Conservation (phyloP, 2,329 filamentous ascomycete species). For the Endocalyx cinctus region DNA sequence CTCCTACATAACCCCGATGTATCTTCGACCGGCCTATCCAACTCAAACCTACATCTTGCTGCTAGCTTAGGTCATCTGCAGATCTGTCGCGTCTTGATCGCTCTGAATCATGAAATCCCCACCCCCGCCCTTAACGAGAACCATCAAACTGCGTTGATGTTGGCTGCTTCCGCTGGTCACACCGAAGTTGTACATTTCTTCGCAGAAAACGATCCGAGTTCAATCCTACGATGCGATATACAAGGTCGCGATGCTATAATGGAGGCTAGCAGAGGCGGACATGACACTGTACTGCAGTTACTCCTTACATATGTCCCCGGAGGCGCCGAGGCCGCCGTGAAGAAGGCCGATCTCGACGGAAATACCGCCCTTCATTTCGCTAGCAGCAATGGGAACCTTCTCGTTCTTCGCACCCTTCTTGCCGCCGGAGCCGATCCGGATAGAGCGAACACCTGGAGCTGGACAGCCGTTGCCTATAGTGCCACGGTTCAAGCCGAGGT, state of each 20-base stretch:
- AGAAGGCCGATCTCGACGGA: constrained; percentile 62
- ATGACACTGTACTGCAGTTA: constrained; percentile 62
- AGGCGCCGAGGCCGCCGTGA: constrained; percentile 50
- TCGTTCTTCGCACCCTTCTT: constrained; percentile 71
- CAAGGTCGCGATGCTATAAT: constrained; percentile 69
- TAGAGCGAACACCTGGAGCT: constrained; percentile 69
- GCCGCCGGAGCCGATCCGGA: constrained; percentile 73
- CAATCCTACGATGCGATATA: constrained; percentile 61
- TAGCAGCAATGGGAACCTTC: constrained; percentile 73
- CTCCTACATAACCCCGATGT: constrained; percentile 77
- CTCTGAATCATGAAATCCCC: constrained; percentile 69
- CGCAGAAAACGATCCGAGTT: constrained; percentile 57
- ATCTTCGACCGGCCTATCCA: constrained; percentile 62
- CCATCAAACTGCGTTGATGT: constrained; percentile 76
- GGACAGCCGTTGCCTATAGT: constrained; percentile 80
- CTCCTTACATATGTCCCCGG: constrained; percentile 56
- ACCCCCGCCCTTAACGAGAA: constrained; percentile 73
- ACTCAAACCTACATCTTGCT: constrained; percentile 80
- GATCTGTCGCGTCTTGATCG: constrained; percentile 66
- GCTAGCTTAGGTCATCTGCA: constrained; percentile 66
- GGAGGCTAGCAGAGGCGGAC: constrained; percentile 56
- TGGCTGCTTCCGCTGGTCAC: constrained; percentile 66
- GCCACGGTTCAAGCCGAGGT: constrained; percentile 79
- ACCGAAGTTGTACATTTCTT: constrained; percentile 71
- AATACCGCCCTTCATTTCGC: constrained; percentile 87